Conservation (phyloP, 2,329 filamentous ascomycete species). For the Colletotrichum simmondsii region DNA sequence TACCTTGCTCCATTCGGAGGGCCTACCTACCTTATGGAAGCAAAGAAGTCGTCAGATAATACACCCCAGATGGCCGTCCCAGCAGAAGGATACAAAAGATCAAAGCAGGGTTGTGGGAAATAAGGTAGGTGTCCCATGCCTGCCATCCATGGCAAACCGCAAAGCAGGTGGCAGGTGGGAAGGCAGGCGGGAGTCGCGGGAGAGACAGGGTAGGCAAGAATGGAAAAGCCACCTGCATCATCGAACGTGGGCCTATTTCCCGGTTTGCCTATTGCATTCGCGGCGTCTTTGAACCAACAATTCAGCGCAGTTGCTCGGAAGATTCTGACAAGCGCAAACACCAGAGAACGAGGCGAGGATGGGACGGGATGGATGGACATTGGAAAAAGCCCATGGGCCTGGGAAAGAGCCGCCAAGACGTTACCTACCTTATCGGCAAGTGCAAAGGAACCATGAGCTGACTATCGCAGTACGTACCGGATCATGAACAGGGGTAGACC, state of each 20-base stretch:
- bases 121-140: neutral
- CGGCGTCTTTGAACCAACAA: neutral
- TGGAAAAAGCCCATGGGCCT: neutral
- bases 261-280: neutral
- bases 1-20: neutral
- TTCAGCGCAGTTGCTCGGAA: neutral
- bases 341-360: neutral
- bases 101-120: neutral
- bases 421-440: neutral
- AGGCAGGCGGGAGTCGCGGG: no score
- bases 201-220: neutral
- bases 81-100: neutral
- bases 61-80: neutral
- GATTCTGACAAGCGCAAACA: conserved; percentile 2
- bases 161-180: neutral
- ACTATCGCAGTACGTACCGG: neutral
- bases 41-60: neutral
- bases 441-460: neutral
- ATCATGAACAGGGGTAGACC: neutral
- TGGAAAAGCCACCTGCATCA: conserved; percentile 14
- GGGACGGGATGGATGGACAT: neutral
- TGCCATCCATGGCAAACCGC: neutral
- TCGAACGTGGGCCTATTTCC: neutral
- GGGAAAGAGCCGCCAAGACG: conserved; percentile 24
- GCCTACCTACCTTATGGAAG: no score